These are phyloP conservation scores for Penicillium sp. DNA, from an alignment of 2,329 filamentous ascomycete species.

Conservation along the genomic window DNA sequence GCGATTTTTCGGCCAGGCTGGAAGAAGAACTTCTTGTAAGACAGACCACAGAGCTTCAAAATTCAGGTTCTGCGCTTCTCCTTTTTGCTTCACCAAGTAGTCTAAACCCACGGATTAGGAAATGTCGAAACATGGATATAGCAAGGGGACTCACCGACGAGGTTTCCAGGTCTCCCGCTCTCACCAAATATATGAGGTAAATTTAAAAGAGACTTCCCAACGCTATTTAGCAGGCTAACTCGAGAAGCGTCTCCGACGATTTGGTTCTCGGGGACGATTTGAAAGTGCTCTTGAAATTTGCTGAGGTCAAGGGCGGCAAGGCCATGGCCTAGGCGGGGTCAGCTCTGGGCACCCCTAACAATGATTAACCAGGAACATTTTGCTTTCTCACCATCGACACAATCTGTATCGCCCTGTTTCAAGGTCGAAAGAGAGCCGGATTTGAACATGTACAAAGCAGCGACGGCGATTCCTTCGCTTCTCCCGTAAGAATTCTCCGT, in stretches of 20 bases:
- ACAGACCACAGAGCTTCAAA: conserved; percentile 44
- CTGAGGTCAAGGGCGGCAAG: conserved; percentile 6
- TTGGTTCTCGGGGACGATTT: conserved; percentile 46
- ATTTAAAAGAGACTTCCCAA: conserved; percentile 44
- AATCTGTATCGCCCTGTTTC: conserved; percentile 12
- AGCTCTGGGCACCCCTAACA: no score
- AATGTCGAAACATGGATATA: background rate
- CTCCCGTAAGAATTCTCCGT: conserved; percentile 34
- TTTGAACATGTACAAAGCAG: conserved; percentile 52
- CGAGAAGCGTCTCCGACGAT: conserved; percentile 49
- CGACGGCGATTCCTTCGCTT: conserved; percentile 54
- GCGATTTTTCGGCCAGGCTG: conserved; percentile 50
- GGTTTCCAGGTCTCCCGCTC: conserved; percentile 47
- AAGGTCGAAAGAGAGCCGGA: conserved; percentile 39
- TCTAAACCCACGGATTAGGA: conserved; percentile 31
- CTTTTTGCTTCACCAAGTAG: conserved; percentile 35
- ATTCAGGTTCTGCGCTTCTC: conserved; percentile 32
- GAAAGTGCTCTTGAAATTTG: conserved; percentile 34
- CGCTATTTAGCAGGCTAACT: conserved; percentile 41
- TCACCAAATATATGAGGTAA: conserved; percentile 44
- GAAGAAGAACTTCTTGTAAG: conserved; percentile 48
- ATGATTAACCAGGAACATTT: no score
- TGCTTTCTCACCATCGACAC: conserved; percentile 43
- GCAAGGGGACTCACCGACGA: conserved; percentile 44
- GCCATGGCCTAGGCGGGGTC: background rate